phyloP scores from a whole-genome alignment of 768 basidiomycete species.

The Pholiota conissans region DNA sequence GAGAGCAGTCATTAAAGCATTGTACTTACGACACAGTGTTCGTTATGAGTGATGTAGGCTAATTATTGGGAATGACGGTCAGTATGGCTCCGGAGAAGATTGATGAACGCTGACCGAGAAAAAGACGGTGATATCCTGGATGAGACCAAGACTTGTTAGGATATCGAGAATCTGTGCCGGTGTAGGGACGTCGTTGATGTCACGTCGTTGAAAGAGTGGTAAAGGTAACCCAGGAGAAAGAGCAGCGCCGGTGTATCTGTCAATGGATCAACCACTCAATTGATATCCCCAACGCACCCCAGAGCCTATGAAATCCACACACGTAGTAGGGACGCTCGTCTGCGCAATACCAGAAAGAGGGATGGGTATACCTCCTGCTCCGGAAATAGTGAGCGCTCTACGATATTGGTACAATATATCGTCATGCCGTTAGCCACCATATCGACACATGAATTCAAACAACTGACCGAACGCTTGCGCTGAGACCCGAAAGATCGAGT shows the following conservation, averaged over 20 bases:
- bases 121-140: constrained; percentile 31
- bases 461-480: not conserved
- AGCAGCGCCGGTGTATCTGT: not conserved
- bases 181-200: too few species aligned
- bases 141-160: not conserved
- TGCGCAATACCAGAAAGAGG: not conserved
- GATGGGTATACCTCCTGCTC: not conserved
- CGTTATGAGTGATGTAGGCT: not conserved
- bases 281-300: too few species aligned
- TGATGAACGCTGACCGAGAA: constrained; percentile 29
- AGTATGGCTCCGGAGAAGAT: not conserved
- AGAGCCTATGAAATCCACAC: too few species aligned
- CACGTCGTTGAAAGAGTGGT: too few species aligned
- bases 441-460: not conserved
- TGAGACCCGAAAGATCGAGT: not conserved
- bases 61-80: too few species aligned
- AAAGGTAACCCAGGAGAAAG: not conserved
- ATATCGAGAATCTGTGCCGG: too few species aligned
- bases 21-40: not conserved
- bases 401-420: not conserved
- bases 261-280: not conserved
- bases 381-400: not conserved
- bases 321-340: not conserved
- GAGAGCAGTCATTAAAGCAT: not conserved
- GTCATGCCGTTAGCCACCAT: not conserved